Evolutionary conservation across 768 basidiomycete genomes (phyloP), one percentile per base, ranked within the genome.

Genomic region (Tephrocybe rancida): DNA sequence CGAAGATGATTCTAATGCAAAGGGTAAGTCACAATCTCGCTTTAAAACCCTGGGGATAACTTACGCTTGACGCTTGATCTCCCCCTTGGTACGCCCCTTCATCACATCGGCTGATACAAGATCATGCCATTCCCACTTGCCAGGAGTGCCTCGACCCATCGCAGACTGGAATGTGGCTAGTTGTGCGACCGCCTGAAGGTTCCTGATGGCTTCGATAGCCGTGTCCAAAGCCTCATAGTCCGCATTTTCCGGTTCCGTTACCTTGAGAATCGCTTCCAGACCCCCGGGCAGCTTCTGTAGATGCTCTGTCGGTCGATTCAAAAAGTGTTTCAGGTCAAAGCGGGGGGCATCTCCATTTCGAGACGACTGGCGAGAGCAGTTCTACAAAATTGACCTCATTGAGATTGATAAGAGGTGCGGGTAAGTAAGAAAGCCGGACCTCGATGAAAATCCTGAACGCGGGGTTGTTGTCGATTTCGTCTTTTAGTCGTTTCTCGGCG

Each of bases 51-150:
- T 39, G 24, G 51, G 5, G 39, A 21, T 6, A 41, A 70, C 90
- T 70, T 67, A 95, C 92, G 86, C 80, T 71, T 96, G 94, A 29
- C 92, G 83, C 67, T 92, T 92, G 18, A 81, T 75, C 64, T 93
- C 92, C 38, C 87, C 75, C 71, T 92, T 92, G 10, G 81, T 69
- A 55, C 95, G 76, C 2, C 61, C 67, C 60, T 81, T 77, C 44
- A 84, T 74, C 9, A 85, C 63, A 35, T 93, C 91, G 38, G 81
- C 71, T 1, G 88, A 70, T 4, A 95, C 90, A 16, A 97, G 70
- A 66, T 95, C 90, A 64, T 92, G 85, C 95, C 95, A 98, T 59
- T 95, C 90, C 78, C 90, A 86, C 65, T 92, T 93, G 3, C 80
- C 83, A 1, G 88, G 84, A 1, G 82, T 76, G 3, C 93, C 94